A percentile compares a stretch with the other conserved stretches of the same genome.
Evolutionary conservation across 2,329 filamentous ascomycete species (phyloP).

Genomic region (Penicillium sp.): DNA sequence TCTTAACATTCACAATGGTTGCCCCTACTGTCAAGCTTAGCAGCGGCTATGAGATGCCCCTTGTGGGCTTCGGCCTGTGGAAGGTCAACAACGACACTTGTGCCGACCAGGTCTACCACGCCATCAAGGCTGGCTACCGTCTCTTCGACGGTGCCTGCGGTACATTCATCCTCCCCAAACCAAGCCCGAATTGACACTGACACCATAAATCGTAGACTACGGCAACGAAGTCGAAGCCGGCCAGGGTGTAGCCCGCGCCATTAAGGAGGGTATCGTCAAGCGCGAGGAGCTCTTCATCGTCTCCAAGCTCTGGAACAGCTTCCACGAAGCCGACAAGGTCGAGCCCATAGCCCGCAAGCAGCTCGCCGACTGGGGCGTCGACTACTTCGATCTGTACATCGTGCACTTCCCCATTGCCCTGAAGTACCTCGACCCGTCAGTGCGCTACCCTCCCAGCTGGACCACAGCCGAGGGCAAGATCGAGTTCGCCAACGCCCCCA

Average conservation of each 20-base stretch:
- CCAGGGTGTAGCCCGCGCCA: constrained; percentile 66
- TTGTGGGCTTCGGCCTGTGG: constrained; percentile 54
- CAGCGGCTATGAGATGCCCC: constrained; percentile 33
- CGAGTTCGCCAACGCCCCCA: constrained; percentile 57
- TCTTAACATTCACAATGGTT: constrained; percentile 15
- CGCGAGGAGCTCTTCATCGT: constrained; percentile 84
- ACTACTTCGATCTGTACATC: constrained; percentile 84
- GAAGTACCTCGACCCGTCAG: constrained; percentile 71
- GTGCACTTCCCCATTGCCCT: constrained; percentile 83
- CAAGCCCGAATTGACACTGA: background rate
- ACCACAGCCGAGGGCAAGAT: constrained; percentile 55
- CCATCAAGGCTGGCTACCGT: constrained; percentile 54
- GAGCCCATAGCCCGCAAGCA: constrained; percentile 67
- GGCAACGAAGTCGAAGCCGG: constrained; percentile 73
- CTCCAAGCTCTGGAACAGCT: constrained; percentile 87
- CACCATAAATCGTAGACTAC: constrained; percentile 52
- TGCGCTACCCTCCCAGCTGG: constrained; percentile 74
- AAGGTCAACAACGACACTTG: constrained; percentile 67
- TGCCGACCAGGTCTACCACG: constrained; percentile 69
- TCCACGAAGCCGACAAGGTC: constrained; percentile 71
- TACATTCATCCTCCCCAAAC: constrained; percentile 21
- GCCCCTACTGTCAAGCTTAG: constrained; percentile 23
- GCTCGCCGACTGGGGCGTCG: constrained; percentile 71
- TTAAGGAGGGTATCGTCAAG: constrained; percentile 71
- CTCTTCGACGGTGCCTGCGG: constrained; percentile 54